Conservation (phyloP, 257 asterid species). For the Gentiana dahurica region DNA sequence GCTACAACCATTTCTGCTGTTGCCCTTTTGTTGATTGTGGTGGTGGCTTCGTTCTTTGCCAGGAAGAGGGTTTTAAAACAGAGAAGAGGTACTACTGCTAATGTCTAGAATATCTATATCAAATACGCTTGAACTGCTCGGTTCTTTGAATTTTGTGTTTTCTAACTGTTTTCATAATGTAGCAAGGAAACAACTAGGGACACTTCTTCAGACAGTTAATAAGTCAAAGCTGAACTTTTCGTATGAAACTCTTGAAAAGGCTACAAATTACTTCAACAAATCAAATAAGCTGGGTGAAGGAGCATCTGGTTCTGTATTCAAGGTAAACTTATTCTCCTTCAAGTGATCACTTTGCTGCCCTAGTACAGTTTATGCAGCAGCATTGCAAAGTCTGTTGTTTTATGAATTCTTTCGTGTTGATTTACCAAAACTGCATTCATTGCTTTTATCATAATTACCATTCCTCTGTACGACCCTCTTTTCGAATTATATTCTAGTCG, state of each 20-base stretch:
- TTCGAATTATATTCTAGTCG: background rate
- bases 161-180: constrained; percentile 6
- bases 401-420: background rate
- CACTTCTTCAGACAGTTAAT: constrained; percentile 25
- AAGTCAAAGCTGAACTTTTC: constrained; percentile 50
- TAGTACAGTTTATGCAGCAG: background rate
- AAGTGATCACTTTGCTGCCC: background rate
- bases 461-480: no score
- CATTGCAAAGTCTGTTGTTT: background rate
- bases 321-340: constrained; percentile 26
- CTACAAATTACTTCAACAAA: constrained; percentile 41
- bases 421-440: background rate
- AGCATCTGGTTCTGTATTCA: constrained; percentile 72
- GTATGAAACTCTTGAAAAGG: constrained; percentile 58
- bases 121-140: background rate
- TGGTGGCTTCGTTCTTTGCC: constrained; percentile 23
- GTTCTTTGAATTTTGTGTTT: background rate
- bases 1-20: constrained; percentile 30
- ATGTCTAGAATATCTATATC: background rate
- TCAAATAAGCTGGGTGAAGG: constrained; percentile 68
- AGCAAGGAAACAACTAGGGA: constrained; percentile 56
- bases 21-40: constrained; percentile 30
- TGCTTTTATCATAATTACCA: background rate
- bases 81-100: constrained; percentile 26
- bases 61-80: constrained; percentile 25